Evolutionary conservation across 805 yeast genomes (phyloP).

Genomic region (Ogataea methanolica): DNA sequence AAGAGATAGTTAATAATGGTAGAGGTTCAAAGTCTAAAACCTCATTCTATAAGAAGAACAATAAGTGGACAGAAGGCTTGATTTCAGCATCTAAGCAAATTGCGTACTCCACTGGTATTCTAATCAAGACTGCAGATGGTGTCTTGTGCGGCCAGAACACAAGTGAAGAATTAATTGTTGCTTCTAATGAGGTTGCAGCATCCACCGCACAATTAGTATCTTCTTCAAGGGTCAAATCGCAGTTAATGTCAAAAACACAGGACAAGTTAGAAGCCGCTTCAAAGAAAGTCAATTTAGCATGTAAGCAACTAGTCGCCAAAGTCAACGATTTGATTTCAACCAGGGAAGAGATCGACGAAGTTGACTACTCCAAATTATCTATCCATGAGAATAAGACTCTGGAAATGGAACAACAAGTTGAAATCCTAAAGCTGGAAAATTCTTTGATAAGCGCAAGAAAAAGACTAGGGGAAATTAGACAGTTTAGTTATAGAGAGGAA

Average conservation of each 20-base stretch:
- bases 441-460: slow-evolving; percentile 68
- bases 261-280: slow-evolving; percentile 67
- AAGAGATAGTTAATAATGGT: slow-evolving; percentile 65
- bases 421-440: slow-evolving; percentile 77
- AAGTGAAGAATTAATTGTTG: slow-evolving; percentile 81
- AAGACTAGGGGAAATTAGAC: slow-evolving; percentile 79
- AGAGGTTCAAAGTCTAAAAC: slow-evolving; percentile 61
- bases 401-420: slow-evolving; percentile 93
- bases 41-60: slow-evolving; percentile 80
- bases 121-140: slow-evolving; percentile 85
- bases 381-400: slow-evolving; percentile 79
- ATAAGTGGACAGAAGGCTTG: slow-evolving; percentile 91
- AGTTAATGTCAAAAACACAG: slow-evolving; percentile 71
- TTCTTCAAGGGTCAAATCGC: slow-evolving; percentile 82
- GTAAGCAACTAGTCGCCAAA: slow-evolving; percentile 63
- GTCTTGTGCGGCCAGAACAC: slow-evolving; percentile 56
- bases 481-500: slow-evolving; percentile 63
- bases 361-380: slow-evolving; percentile 65
- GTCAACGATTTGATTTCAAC: slow-evolving; percentile 34
- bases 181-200: slow-evolving; percentile 88
- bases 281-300: slow-evolving; percentile 67
- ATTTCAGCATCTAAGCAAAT: slow-evolving; percentile 86
- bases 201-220: slow-evolving; percentile 91
- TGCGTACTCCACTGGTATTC: slow-evolving; percentile 75
- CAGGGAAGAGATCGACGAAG: slow-evolving; percentile 31